These are phyloP conservation scores for Trichoderma cornu-damae DNA, from an alignment of 2,329 filamentous ascomycete genomes.

Conservation along the genomic window DNA sequence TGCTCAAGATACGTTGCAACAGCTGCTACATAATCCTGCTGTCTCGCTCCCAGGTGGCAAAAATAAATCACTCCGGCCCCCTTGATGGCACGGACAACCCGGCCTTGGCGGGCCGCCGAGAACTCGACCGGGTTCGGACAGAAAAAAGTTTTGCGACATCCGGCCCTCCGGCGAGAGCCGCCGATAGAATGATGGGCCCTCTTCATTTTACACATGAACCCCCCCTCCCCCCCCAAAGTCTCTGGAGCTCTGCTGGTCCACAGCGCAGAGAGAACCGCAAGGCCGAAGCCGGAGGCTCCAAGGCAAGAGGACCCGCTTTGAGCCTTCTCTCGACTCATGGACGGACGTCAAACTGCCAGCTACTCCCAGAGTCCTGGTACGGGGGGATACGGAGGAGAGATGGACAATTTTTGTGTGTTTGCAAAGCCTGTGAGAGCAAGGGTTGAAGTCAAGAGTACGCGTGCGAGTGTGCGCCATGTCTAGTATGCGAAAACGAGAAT, in stretches of 20 bases:
- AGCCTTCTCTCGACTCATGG: constrained; percentile 8
- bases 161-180: not conserved
- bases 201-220: not conserved
- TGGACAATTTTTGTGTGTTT: not conserved
- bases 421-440: not conserved
- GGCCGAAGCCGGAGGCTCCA: constrained; percentile 12
- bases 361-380: not conserved
- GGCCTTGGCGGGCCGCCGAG: not conserved
- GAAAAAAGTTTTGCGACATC: not conserved
- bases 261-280: not conserved
- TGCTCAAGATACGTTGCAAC: not conserved
- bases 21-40: not conserved
- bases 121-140: constrained; percentile 1
- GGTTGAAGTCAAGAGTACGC: not conserved
- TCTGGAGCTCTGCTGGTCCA: not conserved
- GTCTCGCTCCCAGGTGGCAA: no score
- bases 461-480: not conserved
- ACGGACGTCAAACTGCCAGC: not conserved
- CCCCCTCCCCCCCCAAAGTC: no score
- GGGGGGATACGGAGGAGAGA: constrained; percentile 1
- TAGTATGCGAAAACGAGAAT: constrained; percentile 5
- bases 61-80: not conserved
- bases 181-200: not conserved
- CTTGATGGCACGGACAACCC: not conserved
- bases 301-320: constrained; percentile 4